A percentile compares a stretch with the other conserved stretches of the same genome.
Conservation (phyloP, 2,329 filamentous ascomycete species). For the Teratosphaeriaceae sp. region DNA sequence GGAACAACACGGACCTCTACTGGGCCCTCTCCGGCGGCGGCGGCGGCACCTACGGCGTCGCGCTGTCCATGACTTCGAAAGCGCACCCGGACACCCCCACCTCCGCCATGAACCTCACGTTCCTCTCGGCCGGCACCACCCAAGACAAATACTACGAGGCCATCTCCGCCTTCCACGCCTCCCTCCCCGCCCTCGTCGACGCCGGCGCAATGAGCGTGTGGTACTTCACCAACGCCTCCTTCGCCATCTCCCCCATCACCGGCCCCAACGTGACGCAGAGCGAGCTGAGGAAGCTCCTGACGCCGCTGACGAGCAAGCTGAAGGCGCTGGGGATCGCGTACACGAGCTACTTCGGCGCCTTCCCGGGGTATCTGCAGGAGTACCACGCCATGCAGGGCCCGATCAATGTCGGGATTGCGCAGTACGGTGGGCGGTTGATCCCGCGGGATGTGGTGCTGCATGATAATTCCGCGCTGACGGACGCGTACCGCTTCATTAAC, state of each 20-base stretch:
- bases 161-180: slow-evolving; percentile 42
- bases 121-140: slow-evolving; percentile 24
- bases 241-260: slow-evolving; percentile 40
- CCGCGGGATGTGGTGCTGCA: slow-evolving; percentile 28
- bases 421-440: slow-evolving; percentile 27
- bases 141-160: slow-evolving; percentile 40
- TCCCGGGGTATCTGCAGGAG: slow-evolving; percentile 27
- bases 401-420: slow-evolving; percentile 26
- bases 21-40: slow-evolving; percentile 59
- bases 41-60: slow-evolving; percentile 52
- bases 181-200: slow-evolving; percentile 45
- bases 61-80: slow-evolving; percentile 50
- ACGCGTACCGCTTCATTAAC: slow-evolving; percentile 30
- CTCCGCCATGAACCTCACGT: slow-evolving; percentile 40
- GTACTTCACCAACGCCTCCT: slow-evolving; percentile 46
- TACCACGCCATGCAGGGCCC: slow-evolving; percentile 27
- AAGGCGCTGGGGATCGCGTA: slow-evolving; percentile 31
- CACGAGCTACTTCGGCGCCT: slow-evolving; percentile 24
- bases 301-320: slow-evolving; percentile 39
- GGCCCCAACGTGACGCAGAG: slow-evolving; percentile 40
- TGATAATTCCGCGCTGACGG: slow-evolving; percentile 28
- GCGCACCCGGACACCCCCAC: slow-evolving; percentile 40
- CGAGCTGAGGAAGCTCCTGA: slow-evolving; percentile 41
- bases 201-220: slow-evolving; percentile 46
- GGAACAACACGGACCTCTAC: slow-evolving; percentile 51